Conservation (phyloP, 768 basidiomycete species). For the Rhodotorula kratochvilovae region DNA sequence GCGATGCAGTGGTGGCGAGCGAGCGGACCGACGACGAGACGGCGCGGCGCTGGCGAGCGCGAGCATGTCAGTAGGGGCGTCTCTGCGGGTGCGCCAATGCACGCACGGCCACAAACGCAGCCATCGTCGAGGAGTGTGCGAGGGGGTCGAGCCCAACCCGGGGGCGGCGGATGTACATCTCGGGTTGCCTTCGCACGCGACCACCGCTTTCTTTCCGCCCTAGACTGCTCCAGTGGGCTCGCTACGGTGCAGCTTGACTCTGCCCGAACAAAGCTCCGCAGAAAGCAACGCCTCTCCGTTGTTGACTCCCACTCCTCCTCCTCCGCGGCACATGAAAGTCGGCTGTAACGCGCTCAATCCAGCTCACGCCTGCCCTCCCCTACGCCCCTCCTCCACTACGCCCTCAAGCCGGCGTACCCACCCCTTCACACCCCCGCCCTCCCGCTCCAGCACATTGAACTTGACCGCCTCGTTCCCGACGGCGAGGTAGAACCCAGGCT, state of each 20-base stretch:
- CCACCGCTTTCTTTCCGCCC: too few relatives aligned
- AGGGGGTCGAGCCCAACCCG: too few relatives aligned
- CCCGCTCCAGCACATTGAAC: constrained; percentile 27
- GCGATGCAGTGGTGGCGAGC: constrained; percentile 20
- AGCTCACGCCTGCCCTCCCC: too few relatives aligned
- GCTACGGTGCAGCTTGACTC: too few relatives aligned
- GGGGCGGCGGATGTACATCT: too few relatives aligned
- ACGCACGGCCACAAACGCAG: not conserved
- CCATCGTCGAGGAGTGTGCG: not conserved
- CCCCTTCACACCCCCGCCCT: not conserved
- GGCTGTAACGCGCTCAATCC: too few relatives aligned
- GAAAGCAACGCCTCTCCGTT: too few relatives aligned
- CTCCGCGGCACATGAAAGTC: too few relatives aligned
- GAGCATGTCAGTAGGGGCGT: not conserved
- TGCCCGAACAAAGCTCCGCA: too few relatives aligned
- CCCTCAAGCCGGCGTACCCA: constrained; percentile 10
- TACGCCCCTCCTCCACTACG: not conserved
- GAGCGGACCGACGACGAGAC: not conserved
- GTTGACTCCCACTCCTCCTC: too few relatives aligned
- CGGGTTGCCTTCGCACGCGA: too few relatives aligned
- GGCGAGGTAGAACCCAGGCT: constrained; percentile 11
- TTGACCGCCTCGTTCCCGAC: constrained; percentile 37
- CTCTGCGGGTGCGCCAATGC: not conserved
- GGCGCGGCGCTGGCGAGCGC: not conserved
- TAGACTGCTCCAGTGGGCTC: too few relatives aligned